phyloP scores from a whole-genome alignment of 2,329 filamentous ascomycete genomes.

The Ophiognomonia clavigignenti-juglandacearum region DNA sequence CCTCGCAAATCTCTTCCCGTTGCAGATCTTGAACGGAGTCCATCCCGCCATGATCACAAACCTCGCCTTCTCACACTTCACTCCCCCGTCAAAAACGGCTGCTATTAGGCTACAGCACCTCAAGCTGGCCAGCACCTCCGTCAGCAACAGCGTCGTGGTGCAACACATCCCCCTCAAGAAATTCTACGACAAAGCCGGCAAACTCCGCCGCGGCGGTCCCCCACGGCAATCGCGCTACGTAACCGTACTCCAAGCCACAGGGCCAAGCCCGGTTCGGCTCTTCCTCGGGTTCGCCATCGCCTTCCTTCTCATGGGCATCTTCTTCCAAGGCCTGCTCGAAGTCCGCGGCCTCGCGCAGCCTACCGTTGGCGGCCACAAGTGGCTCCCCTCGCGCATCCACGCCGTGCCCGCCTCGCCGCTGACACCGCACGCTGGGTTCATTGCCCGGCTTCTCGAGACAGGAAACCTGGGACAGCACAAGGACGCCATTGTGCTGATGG shows the following conservation, averaged over 20 bases:
- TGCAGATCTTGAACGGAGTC: constrained; percentile 48
- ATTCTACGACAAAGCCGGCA: constrained; percentile 29
- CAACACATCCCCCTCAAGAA: constrained; percentile 69
- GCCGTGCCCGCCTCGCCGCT: background rate
- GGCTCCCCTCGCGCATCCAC: constrained; percentile 44
- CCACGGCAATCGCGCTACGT: constrained; percentile 63
- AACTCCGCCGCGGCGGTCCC: constrained; percentile 30
- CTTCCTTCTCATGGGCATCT: constrained; percentile 54
- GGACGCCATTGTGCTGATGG: constrained; percentile 19
- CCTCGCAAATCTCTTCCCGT: constrained; percentile 45
- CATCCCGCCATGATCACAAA: constrained; percentile 56
- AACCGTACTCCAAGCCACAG: constrained; percentile 54
- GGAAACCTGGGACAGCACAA: constrained; percentile 4
- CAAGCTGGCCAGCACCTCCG: constrained; percentile 75
- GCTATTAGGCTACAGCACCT: constrained; percentile 53
- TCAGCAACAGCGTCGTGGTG: constrained; percentile 74
- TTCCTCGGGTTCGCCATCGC: constrained; percentile 51
- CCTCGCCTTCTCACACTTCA: constrained; percentile 54
- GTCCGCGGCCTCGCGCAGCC: constrained; percentile 53
- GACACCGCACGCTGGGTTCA: constrained; percentile 7
- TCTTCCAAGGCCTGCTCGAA: constrained; percentile 62
- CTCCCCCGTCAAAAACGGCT: constrained; percentile 45
- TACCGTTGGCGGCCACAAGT: constrained; percentile 45
- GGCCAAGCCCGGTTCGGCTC: constrained; percentile 45
- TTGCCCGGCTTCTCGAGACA: constrained; percentile 12